Conservation (phyloP, 306 rosid genomes). For the Cucurbita moschata region DNA sequence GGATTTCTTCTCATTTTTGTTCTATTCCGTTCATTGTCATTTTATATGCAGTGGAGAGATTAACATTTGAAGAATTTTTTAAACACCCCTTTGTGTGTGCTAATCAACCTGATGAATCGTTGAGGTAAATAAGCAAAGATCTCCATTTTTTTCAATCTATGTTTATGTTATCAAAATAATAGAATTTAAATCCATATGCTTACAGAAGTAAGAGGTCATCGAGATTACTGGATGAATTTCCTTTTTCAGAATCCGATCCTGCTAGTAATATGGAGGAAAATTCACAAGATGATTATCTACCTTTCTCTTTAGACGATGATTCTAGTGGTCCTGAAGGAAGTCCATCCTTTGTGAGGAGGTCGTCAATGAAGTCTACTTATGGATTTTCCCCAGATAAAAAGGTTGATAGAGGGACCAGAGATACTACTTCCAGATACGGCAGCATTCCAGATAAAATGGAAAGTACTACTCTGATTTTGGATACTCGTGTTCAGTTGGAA, state of each 20-base stretch:
- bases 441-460: slow-evolving; percentile 34
- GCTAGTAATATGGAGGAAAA: slow-evolving; percentile 41
- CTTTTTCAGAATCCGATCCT: slow-evolving; percentile 28
- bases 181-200: slow-evolving; percentile 6
- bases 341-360: slow-evolving; percentile 42
- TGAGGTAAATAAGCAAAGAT: slow-evolving; percentile 34
- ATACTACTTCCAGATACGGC: slow-evolving; percentile 26
- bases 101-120: slow-evolving; percentile 35
- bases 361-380: slow-evolving; percentile 60
- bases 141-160: slow-evolving; percentile 6
- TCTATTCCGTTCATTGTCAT: slow-evolving; percentile 3
- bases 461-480: slow-evolving; percentile 14
- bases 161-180: slow-evolving; percentile 12
- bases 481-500: slow-evolving; percentile 15
- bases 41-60: slow-evolving; percentile 71
- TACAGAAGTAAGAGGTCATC: slow-evolving; percentile 46
- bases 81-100: slow-evolving; percentile 60
- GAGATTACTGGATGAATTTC: slow-evolving; percentile 39
- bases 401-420: slow-evolving; percentile 31
- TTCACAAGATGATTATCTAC: slow-evolving; percentile 75
- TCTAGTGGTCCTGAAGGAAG: slow-evolving; percentile 71
- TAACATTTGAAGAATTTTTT: slow-evolving; percentile 89
- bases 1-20: slow-evolving; percentile 5
- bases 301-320: slow-evolving; percentile 78
- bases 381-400: slow-evolving; percentile 60